Base-by-base conservation (phyloP, 2,329 filamentous ascomycete genomes). In the Colletotrichum orbiculare region DNA sequence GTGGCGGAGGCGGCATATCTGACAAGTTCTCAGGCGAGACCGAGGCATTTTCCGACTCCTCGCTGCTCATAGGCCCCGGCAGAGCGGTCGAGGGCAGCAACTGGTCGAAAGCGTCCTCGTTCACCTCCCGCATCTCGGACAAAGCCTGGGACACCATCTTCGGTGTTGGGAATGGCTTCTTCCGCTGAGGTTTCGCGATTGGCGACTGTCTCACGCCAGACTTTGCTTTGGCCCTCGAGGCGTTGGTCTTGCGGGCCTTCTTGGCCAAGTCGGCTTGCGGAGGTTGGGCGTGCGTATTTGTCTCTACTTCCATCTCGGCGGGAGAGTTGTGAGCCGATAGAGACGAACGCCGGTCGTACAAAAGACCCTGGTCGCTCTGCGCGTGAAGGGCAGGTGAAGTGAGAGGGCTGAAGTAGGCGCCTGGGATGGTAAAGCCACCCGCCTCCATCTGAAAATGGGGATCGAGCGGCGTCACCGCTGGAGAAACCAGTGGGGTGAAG, bases 391-490 rank as follows among this genome's bases (percentile, higher is more conserved):
- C 91, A 1, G 92, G 92, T 13, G 92, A 96, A 6, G 91, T 94
- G 53, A 96, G 82, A 9, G 92, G 92, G 73, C 92, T 96, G 75
- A 96, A 94, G 78, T 94, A 95, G 39, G 91, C 86, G 41, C 86
- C 87, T 0, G 90, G 89, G 4, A 92, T 83, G 6, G 86, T 84
- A 71, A 88, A 92, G 48, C 81, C 79, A 52, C 81, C 79, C 38
- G 77, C 78, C 33, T 88, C 85, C 65, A 87, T 79, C 49, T 85
- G 82, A 73, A 92, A 93, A 68, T 90, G 88, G 46, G 87, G 83
- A 72, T 94, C 92, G 54, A 94, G 83, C 25, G 92, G 92, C 2
- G 92, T 94, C 47, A 95, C 91, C 5, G 91, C 92, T n/a, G 92
- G 92, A 15, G 92, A 94, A 10, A 92, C 91, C 37, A 95, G 83